Conservation (phyloP, 2,329 filamentous ascomycete species). For the Fusarium multiceps region DNA sequence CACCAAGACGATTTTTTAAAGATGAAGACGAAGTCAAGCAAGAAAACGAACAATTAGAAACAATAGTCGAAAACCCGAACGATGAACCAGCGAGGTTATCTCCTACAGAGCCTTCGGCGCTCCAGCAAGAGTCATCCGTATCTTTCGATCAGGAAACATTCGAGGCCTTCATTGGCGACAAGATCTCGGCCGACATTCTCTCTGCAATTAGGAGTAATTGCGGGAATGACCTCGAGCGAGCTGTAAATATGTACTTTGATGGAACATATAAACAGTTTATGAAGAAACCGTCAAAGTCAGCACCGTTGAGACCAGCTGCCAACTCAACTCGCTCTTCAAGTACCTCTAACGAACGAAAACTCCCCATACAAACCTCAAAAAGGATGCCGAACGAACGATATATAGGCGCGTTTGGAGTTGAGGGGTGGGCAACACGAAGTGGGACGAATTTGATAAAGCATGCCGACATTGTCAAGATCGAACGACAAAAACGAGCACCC, state of each 20-base stretch:
- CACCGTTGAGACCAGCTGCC: conserved; percentile 10
- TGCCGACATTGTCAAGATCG: conserved; percentile 85
- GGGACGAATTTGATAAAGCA: conserved; percentile 80
- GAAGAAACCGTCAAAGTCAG: conserved; percentile 42
- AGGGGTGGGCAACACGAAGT: conserved; percentile 91
- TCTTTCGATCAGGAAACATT: conserved; percentile 69
- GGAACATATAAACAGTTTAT: conserved; percentile 70
- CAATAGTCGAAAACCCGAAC: conserved; percentile 25
- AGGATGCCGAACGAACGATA: conserved; percentile 69
- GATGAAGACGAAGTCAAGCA: conserved; percentile 39
- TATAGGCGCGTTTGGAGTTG: conserved; percentile 90
- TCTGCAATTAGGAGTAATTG: conserved; percentile 65
- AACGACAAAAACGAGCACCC: conserved; percentile 79
- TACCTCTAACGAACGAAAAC: conserved; percentile 14
- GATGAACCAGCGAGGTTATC: conserved; percentile 24
- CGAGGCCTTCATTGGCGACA: conserved; percentile 69
- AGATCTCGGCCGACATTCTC: conserved; percentile 62
- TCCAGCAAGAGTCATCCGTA: conserved; percentile 44
- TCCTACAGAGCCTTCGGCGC: conserved; percentile 10
- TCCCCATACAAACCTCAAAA: conserved; percentile 22
- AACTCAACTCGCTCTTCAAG: conserved; percentile 22
- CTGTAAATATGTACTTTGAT: conserved; percentile 77
- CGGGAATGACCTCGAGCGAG: conserved; percentile 68
- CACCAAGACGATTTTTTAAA: conserved; percentile 44
- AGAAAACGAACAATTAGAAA: conserved; percentile 30